A percentile compares a stretch with the other conserved stretches of the same genome.
These are phyloP conservation scores for Xylaria telfairii DNA, from an alignment of 495 filamentous ascomycete species.

Conservation along the genomic window DNA sequence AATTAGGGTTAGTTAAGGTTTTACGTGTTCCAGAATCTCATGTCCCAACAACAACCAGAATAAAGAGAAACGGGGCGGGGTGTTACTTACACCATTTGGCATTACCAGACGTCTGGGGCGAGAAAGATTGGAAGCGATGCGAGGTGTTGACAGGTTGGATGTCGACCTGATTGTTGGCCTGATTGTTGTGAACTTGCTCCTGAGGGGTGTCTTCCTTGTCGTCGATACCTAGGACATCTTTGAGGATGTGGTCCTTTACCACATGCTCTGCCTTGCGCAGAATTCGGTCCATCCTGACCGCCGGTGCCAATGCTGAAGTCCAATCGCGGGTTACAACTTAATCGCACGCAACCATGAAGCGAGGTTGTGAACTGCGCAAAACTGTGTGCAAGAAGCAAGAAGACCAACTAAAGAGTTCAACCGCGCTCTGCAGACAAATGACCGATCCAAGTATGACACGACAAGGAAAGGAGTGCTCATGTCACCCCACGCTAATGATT, in stretches of 20 bases:
- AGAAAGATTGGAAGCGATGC: constrained; percentile 79
- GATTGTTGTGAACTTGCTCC: constrained; percentile 49
- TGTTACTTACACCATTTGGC: constrained; percentile 72
- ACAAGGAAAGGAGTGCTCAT: background rate
- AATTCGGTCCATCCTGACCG: constrained; percentile 38
- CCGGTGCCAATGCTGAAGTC: background rate
- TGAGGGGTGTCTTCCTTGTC: constrained; percentile 16
- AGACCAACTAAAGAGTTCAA: background rate
- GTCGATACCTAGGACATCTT: constrained; percentile 33
- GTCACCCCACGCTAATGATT: constrained; percentile 1
- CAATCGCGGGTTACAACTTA: background rate
- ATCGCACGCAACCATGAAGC: no score
- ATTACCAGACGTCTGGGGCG: constrained; percentile 85
- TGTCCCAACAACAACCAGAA: background rate
- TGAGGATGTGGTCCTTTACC: constrained; percentile 37
- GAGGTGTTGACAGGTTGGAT: constrained; percentile 53
- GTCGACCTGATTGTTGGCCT: constrained; percentile 39
- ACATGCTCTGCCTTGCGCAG: constrained; percentile 44
- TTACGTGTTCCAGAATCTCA: background rate
- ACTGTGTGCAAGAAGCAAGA: background rate
- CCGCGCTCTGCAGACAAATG: background rate
- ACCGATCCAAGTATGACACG: background rate
- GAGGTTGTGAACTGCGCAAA: background rate
- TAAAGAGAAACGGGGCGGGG: background rate
- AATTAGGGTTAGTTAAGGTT: background rate